Evolutionary conservation across 2,329 filamentous ascomycete genomes (phyloP).

Genomic region (Coniochaeta sp.): DNA sequence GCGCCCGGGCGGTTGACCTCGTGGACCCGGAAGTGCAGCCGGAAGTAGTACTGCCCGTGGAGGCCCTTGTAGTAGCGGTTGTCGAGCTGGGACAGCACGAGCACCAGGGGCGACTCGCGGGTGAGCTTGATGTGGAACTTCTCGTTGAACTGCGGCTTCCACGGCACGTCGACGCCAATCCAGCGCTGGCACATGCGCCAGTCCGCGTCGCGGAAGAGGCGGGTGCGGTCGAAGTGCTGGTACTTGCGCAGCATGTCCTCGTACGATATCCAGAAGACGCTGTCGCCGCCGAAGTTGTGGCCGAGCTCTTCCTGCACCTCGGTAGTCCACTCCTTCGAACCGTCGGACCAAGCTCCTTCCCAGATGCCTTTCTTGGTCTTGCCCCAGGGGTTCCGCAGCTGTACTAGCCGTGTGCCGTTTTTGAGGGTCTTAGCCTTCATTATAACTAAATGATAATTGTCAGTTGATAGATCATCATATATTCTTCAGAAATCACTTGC

Average conservation of each 20-base stretch:
- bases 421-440: slow-evolving; percentile 46
- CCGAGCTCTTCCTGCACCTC: slow-evolving; percentile 67
- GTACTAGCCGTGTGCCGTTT: slow-evolving; percentile 55
- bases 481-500: no score
- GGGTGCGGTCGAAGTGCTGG: slow-evolving; percentile 49
- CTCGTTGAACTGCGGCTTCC: slow-evolving; percentile 48
- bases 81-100: slow-evolving; percentile 52
- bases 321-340: slow-evolving; percentile 76
- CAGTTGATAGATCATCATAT: no score
- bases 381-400: slow-evolving; percentile 72
- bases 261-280: slow-evolving; percentile 56
- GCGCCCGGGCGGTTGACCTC: slow-evolving; percentile 29
- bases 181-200: slow-evolving; percentile 43
- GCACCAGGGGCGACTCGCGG: slow-evolving; percentile 40
- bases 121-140: slow-evolving; percentile 46
- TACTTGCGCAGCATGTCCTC: slow-evolving; percentile 52
- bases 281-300: slow-evolving; percentile 72
- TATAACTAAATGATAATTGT: no score
- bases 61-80: slow-evolving; percentile 50
- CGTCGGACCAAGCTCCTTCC: slow-evolving; percentile 74
- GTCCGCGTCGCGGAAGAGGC: slow-evolving; percentile 45
- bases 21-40: slow-evolving; percentile 47
- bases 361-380: slow-evolving; percentile 69
- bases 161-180: slow-evolving; percentile 40
- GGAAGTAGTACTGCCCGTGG: slow-evolving; percentile 48